Base-by-base conservation (phyloP, 1,139 yeast species). In the Candida neerlandica region DNA sequence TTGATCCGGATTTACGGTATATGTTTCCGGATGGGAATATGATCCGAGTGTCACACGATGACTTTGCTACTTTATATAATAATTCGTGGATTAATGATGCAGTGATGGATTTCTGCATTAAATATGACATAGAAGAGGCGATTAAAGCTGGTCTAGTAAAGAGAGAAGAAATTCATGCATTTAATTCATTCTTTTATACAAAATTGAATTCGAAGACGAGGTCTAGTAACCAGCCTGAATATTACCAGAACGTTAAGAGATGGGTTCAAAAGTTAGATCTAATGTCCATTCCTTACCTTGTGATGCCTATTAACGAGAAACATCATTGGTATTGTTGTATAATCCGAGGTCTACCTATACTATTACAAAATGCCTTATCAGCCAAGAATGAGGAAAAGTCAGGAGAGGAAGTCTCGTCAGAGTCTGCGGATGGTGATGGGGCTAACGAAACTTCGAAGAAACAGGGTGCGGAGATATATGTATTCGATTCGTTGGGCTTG, bases 321-420 rank as follows among this genome's bases (percentile, higher is more conserved):
- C 76, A 79, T 37, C 99, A 95, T 68, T 95, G 99, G 99, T 89
- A 85, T 62, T 85, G 92, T 43, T 86, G 90, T 33, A 78, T 90
- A 3, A 80, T 91, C 5, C 73, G 82, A 11, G 75, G 75, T 11
- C 55, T 76, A 27, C 80, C 80, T 0, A 61, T 58, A 18, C 58
- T 79, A 21, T 60, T 67, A 37, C 49, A 57, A 27, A 42, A 48
- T 18, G 60, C 64, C 5, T 10, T 34, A 10, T 41, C 32, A 10
- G 12, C 11, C 23, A 33, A 18, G 33, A 43, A 34, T 39, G 42
- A 7, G 41, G 27, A 14, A 41, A 47, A 5, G 29, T 16, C 21
- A 47, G 47, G 4, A 12, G 41, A 14, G 18, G 35, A 33, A 35
- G 2, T 35, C 5, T 16, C 23, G 5, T 19, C 5, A 7, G 23